These are phyloP conservation scores for Darksidea phi DNA, from an alignment of 495 filamentous ascomycete species.

Conservation along the genomic window DNA sequence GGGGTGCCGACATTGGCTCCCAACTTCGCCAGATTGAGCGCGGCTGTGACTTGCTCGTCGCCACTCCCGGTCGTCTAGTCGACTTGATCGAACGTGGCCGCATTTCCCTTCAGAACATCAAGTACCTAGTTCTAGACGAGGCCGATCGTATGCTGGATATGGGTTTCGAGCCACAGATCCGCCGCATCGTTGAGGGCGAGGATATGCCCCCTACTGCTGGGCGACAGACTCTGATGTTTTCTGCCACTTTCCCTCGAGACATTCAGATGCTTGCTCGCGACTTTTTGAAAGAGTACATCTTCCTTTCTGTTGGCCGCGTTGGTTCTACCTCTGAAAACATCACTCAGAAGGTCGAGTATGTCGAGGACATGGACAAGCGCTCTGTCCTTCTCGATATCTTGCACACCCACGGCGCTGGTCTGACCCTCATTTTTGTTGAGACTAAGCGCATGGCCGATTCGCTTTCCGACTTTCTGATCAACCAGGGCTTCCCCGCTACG, in stretches of 20 bases:
- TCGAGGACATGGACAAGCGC: slow-evolving; percentile 95
- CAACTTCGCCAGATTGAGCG: slow-evolving; percentile 97
- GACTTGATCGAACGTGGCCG: slow-evolving; percentile 98
- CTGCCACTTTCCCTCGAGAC: slow-evolving; percentile 96
- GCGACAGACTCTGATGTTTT: slow-evolving; percentile 99
- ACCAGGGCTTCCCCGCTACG: slow-evolving; percentile 97
- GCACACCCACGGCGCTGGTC: slow-evolving; percentile 86
- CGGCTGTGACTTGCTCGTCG: slow-evolving; percentile 94
- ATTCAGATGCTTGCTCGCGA: slow-evolving; percentile 98
- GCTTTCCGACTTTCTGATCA: slow-evolving; percentile 94
- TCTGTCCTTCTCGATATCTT: slow-evolving; percentile 96
- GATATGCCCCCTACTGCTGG: slow-evolving; percentile 85
- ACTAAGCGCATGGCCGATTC: slow-evolving; percentile 99
- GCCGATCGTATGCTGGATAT: slow-evolving; percentile 99
- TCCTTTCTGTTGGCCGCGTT: slow-evolving; percentile 97
- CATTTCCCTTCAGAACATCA: slow-evolving; percentile 94
- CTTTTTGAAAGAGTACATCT: slow-evolving; percentile 97
- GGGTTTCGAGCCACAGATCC: slow-evolving; percentile 99
- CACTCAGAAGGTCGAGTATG: slow-evolving; percentile 97
- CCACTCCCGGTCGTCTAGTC: slow-evolving; percentile 93
- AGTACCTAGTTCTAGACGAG: slow-evolving; percentile 98
- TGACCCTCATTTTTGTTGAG: slow-evolving; percentile 97
- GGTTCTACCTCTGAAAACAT: slow-evolving; percentile 99
- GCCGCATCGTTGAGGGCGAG: slow-evolving; percentile 94
- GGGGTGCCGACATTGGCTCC: slow-evolving; percentile 95